Percentiles rank a stretch among this genome's conserved stretches.
These are phyloP conservation scores for Jamesozyma gamospora DNA, from an alignment of 805 yeast species.

Conservation along the genomic window DNA sequence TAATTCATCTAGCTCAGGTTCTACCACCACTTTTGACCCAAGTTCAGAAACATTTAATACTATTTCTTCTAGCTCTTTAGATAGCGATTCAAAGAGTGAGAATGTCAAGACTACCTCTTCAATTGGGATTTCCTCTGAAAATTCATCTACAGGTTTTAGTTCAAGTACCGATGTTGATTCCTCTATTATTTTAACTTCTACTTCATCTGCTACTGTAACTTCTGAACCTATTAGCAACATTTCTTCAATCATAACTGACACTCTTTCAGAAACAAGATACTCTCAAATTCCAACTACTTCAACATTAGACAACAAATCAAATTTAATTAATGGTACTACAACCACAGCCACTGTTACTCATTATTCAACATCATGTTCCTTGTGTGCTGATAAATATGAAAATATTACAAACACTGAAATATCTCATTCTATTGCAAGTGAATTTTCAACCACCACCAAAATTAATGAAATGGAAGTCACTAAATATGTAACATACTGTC, in stretches of 20 bases:
- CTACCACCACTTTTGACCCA: too few relatives aligned
- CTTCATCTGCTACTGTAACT: background rate
- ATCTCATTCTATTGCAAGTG: background rate
- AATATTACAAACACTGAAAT: conserved; percentile 36
- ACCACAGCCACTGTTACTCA: conserved; percentile 11
- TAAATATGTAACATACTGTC: background rate
- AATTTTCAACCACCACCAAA: background rate
- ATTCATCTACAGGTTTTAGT: too few relatives aligned
- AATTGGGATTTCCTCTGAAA: too few relatives aligned
- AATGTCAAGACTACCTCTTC: background rate
- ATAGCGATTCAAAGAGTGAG: background rate
- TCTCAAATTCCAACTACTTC: too few relatives aligned
- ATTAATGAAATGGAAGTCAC: background rate
- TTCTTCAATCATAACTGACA: too few relatives aligned
- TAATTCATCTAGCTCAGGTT: background rate
- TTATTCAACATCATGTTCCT: too few relatives aligned
- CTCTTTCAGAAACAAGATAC: too few relatives aligned
- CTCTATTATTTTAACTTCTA: background rate
- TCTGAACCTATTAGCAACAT: background rate
- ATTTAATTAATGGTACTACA: too few relatives aligned
- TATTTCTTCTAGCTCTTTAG: background rate
- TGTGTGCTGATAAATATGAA: conserved; percentile 23
- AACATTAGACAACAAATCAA: too few relatives aligned
- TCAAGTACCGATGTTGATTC: too few relatives aligned
- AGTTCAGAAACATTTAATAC: too few relatives aligned